A percentile compares a stretch with the other conserved stretches of the same genome.
Evolutionary conservation across 108 stramenopile species (phyloP).

Genomic region (Skeletonema grethae): DNA sequence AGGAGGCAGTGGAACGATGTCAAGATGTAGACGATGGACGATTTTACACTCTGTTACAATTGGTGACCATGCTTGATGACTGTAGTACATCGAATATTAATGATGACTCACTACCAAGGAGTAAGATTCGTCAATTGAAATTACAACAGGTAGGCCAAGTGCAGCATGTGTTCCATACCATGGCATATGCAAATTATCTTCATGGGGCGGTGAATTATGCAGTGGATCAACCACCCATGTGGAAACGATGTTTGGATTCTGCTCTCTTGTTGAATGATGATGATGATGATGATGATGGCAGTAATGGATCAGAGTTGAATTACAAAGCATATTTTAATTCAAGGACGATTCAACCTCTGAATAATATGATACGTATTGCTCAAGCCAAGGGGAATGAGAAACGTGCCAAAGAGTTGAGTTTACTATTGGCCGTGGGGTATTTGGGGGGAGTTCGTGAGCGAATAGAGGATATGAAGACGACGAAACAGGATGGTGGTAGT

Average conservation of each 20-base stretch:
- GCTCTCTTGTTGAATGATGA: slow-evolving; percentile 8
- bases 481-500: background rate
- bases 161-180: background rate
- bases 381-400: slow-evolving; percentile 55
- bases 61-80: no score
- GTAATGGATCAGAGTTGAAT: background rate
- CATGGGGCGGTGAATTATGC: slow-evolving; percentile 24
- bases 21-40: slow-evolving; percentile 37
- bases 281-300: no score
- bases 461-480: slow-evolving; percentile 11
- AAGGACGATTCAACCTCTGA: slow-evolving; percentile 49
- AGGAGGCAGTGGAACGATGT: slow-evolving; percentile 33
- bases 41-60: slow-evolving; percentile 28
- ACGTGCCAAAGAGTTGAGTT: slow-evolving; percentile 53
- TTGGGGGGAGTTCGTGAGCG: slow-evolving; percentile 24
- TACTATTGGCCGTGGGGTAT: slow-evolving; percentile 48
- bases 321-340: slow-evolving; percentile 16
- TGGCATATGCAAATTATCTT: slow-evolving; percentile 34
- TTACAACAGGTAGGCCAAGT: background rate
- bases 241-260: slow-evolving; percentile 43
- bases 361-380: slow-evolving; percentile 64
- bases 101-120: background rate
- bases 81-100: no score
- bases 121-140: background rate
- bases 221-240: slow-evolving; percentile 30